phyloP scores from a whole-genome alignment of 257 asterid species.

The Solanum acaule region DNA sequence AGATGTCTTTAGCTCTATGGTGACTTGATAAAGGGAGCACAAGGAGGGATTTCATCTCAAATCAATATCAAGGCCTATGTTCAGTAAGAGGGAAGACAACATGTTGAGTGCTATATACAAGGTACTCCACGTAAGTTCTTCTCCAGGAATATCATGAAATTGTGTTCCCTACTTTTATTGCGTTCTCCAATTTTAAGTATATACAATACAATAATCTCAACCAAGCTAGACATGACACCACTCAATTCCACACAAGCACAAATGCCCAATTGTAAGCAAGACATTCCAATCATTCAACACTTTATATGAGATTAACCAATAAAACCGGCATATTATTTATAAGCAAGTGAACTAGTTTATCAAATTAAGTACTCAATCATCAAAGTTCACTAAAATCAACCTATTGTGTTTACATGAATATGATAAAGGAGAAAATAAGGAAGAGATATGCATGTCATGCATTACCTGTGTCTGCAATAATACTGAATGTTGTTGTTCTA shows the following conservation, averaged over 20 bases:
- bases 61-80: background rate
- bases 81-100: background rate
- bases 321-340: background rate
- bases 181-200: background rate
- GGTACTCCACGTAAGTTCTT: background rate
- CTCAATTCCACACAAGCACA: background rate
- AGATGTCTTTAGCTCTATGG: background rate
- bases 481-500: constrained; percentile 47
- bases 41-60: background rate
- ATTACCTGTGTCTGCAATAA: constrained; percentile 64
- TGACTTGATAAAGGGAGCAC: background rate
- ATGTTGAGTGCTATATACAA: background rate
- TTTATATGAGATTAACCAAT: background rate
- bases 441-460: background rate
- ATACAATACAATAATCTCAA: background rate
- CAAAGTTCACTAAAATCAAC: background rate
- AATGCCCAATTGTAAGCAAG: background rate
- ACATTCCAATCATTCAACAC: background rate
- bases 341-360: background rate
- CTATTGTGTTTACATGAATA: background rate
- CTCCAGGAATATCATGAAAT: background rate
- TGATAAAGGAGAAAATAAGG: background rate
- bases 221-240: background rate
- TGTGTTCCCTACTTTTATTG: background rate
- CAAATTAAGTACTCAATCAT: background rate